Evolutionary conservation across 2,329 filamentous ascomycete genomes (phyloP).

Genomic region (Microsporum ferrugineum): DNA sequence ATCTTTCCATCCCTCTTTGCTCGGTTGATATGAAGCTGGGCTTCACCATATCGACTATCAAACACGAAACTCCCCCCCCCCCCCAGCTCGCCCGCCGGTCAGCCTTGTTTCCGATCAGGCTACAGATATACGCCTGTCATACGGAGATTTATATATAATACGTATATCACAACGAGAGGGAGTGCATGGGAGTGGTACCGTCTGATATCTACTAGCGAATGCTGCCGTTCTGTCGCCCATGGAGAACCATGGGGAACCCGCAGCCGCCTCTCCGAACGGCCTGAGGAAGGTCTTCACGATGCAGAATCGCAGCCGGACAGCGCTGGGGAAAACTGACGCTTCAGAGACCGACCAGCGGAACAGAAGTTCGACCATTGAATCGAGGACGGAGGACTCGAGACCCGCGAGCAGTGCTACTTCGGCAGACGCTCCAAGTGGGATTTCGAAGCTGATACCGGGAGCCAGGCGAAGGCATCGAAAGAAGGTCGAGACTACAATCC

Average conservation of each 20-base stretch:
- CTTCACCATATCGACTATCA: background rate
- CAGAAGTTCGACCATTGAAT: constrained; percentile 29
- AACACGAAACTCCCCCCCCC: background rate
- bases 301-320: constrained; percentile 28
- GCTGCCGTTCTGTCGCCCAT: constrained; percentile 16
- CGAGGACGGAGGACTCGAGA: constrained; percentile 20
- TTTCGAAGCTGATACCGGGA: constrained; percentile 42
- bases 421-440: constrained; percentile 32
- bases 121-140: background rate
- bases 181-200: no score
- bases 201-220: background rate
- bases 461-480: constrained; percentile 31
- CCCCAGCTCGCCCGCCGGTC: background rate
- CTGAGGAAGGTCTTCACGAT: constrained; percentile 27
- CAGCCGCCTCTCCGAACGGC: constrained; percentile 23
- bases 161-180: no score
- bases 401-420: constrained; percentile 24
- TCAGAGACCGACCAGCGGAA: constrained; percentile 21
- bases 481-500: constrained; percentile 22
- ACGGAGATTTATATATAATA: no score
- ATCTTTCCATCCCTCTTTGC: no score
- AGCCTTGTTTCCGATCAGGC: background rate
- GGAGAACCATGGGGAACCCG: constrained; percentile 22
- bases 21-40: background rate
- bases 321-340: constrained; percentile 25